Base-by-base conservation (phyloP, 805 yeast genomes). In the Cyberlindnera xylosilytica region DNA sequence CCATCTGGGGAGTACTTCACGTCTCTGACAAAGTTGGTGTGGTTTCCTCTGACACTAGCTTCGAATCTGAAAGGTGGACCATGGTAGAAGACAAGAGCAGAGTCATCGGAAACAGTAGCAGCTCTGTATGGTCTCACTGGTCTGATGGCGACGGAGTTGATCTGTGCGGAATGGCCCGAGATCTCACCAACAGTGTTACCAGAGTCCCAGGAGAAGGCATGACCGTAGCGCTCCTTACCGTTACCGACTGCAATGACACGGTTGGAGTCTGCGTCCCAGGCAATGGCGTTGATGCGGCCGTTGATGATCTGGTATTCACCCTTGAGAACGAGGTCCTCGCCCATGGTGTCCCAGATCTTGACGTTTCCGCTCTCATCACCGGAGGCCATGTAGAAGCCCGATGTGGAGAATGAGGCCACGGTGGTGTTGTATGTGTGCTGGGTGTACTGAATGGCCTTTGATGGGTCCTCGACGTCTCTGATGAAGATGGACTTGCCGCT, bases 181-280 rank as follows among this genome's bases (percentile, higher is more conserved):
- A 91, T 83, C 60, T 93, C 98, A 42, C 99, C 99, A 34, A 93
- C 81, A n/a, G 97, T 79, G 64, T 93, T 93, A 47, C 99, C 99
- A 1, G 96, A 77, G 59, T 93, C 99, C 76, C 84, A 85, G 7
- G 96, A 79, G 62, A 91, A 87, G 50, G 95, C 89, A 53, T 85
- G 96, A 6, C 98, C 99, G 58, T 78, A 90, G 47, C 85, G 76
- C 54, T 89, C 97, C 52, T 83, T 83, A 38, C 98, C 99, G 53
- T 86, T 83, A 42, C 99, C 99, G 10, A 90, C 98, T 1, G 96
- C 96, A 58, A 93, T 87, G 39, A 93, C 68, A 52, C 99, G 76
- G 46, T 80, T 71, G 36, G 81, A 79, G 57, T 91, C 99, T 20
- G 83, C 82, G 62, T 93, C 98, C 98, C 98, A 91, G 1, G 87